Base-by-base conservation (phyloP, 495 filamentous ascomycete genomes). In the Aspergillus cristatus region DNA sequence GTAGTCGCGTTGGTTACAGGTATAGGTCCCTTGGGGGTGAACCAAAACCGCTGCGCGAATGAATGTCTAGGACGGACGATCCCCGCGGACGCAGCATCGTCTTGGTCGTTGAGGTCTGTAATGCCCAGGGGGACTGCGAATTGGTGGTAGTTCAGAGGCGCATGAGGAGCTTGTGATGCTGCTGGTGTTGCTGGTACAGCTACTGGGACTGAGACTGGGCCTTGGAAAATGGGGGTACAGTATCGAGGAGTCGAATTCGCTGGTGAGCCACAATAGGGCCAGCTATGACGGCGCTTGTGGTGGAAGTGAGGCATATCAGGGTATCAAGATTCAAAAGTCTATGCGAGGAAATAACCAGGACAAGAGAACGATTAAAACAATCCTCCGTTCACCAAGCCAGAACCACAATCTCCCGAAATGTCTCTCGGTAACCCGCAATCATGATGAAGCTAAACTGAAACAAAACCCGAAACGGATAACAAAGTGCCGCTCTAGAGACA, bases 281-380 rank as follows among this genome's bases (percentile, higher is more conserved):
- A 67, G 31, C 60, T 59, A 34, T 67, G 60, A 37, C 61, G 55
- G 44, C 62, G 42, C 48, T 47, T 41, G 43, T 66, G 62, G 40
- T 63, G 48, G 16, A 43, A 31, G 24, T 39, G 43, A 11, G 57
- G 41, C 62, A 66, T 64, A 25, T 39, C 25, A 34, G 32, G 15
- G 14, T 16, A 16, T n/a, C n/a, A n/a, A n/a, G n/a, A n/a, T 14
- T n/a, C 3, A 30, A n/a, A 28, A 5, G 26, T 33, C 0, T 11
- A 8, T 18, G 14, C 18, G 17, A 31, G 18, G 17, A 7, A 13
- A 22, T 42, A 22, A 28, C 14, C 16, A 14, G 14, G 26, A 34
- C 29, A 37, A 32, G 24, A 13, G 24, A 29, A 7, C 8, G 13
- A 8, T 24, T 2, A 22, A n/a, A 16, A 22, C 4, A 30, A 28